Evolutionary conservation across 2,329 filamentous ascomycete genomes (phyloP), one percentile per base, ranked within the genome.

Genomic region (Fusarium ramigenum): DNA sequence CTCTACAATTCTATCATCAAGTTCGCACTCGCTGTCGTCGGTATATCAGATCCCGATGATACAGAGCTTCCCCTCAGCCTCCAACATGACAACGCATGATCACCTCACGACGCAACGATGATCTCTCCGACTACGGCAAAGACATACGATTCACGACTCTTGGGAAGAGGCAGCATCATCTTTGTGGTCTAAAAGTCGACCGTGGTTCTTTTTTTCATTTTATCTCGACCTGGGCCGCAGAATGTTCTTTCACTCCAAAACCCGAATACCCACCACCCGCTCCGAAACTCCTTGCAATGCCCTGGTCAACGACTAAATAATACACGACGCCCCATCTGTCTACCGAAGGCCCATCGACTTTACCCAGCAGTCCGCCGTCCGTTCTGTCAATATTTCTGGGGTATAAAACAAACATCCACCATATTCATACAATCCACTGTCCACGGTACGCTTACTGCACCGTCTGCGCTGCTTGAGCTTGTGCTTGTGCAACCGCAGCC

Each of bases 261-360:
- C 73, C 75, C 73, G 60, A 74, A 73, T 63, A 71, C 60, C 70
- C 59, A 73, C 63, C 72, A 64, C 64, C 70, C 72, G 80, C 78
- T 78, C 79, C 78, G n/a, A 76, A 80, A 83, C 81, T 83, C 81
- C 81, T 64, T 77, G 81, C 81, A 82, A 81, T 80, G 79, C 72
- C 77, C 72, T 68, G 58, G 70, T 70, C 73, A 77, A 73, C 73
- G 73, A 76, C 63, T 70, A 62, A 77, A 77, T 78, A 78, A 66
- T 77, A 66, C 74, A 77, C 56, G 60, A 72, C 50, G 39, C 42
- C 56, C 47, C 53, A 36, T 43, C 34, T 40, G 52, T 18, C 49
- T 59, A 25, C 43, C 53, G 59, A 57, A 30, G 47, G 36, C 30
- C 50, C 34, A 15, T 64, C 61, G 46, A 63, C 46, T 61, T 36